Base-by-base conservation (phyloP, 371 early-diverging fungal genomes). In the Fennellomyces sp. region DNA sequence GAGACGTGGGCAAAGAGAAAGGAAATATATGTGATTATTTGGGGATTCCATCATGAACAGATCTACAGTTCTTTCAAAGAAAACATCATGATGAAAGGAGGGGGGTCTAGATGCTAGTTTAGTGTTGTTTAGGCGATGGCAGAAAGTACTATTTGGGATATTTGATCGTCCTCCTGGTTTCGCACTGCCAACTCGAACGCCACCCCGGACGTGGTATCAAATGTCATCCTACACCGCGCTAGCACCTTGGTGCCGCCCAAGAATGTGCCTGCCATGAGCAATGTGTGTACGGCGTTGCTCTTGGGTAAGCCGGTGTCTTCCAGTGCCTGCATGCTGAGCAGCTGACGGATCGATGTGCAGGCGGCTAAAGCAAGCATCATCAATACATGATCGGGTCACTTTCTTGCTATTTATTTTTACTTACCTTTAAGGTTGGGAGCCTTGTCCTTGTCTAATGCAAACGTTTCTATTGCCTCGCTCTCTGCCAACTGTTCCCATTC, bases 161-260 rank as follows among this genome's bases (percentile, higher is more conserved):
- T 82, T 53, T 81, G 80, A 11, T 60, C 73, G 61, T 89, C 83
- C 49, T 83, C 78, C 12, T 28, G 30, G 66, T 90, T 87, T 64
- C 97, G 85, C 31, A 94, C 92, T 1, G 90, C 86, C 56, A 98
- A 69, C 74, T 98, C 96, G 83, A 98, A 83, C 2, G 96, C 93
- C 15, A 96, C 95, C 1, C 96, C 97, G 2, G 86, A 73, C 17
- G 86, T 78, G 35, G 89, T 82, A 56, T 88, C 89, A 61, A 85
- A 91, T 5, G 94, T 93, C 95, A 97, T 94, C 30, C 97, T 82
- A 66, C 90, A 89, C 61, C 92, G 85, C 4, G 87, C 91, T 21
- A 95, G 66, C 2, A 89, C 87, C 56, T 81, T 85, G 29, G 83
- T 69, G 11, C 90, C 90, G 36, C 93, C 94, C 64, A 93, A 76